Evolutionary conservation across 805 yeast genomes (phyloP), one percentile per base, ranked within the genome.

Genomic region (Ogataea pilisensis): DNA sequence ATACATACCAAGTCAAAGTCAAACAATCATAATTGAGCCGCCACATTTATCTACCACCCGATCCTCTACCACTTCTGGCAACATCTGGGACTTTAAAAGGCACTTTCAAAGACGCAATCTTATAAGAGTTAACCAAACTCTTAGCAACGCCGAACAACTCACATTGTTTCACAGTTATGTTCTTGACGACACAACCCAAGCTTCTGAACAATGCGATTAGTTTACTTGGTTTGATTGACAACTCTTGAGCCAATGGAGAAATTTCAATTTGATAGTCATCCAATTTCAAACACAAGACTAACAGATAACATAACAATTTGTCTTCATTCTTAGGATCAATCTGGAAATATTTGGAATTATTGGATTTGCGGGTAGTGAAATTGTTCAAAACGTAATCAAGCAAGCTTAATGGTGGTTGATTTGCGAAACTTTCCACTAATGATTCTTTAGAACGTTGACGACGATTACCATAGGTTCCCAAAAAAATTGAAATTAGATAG

Each of bases 271-370:
- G 68, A 65, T 78, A 91, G 45, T 76, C 80, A 60, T 87, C 87
- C 41, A 90, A 70, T 60, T 83, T 91, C 57, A 93, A 67, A 30
- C 85, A 71, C 31, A 84, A 64, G 5, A 83, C 85, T 45, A 93
- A 67, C 35, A 89, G 69, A 64, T 78, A 83, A 63, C 96, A 85
- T 50, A 93, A 68, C 36, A 93, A 69, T 64, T 84, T 88, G 65
- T 88, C 96, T 62, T 88, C 96, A 57, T 79, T 77, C 53, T 78
- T 82, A 31, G 98, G 96, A 57, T 93, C 97, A 45, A 93, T 76
- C 46, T 76, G 70, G 60, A 76, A 91, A n/a, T 82, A 73, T 51
- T 82, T 76, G 47, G 82, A 88, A 58, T 82, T 83, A n/a, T 85
- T 67, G 2, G 40, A 31, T 61, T 77, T 80, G 24, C 74, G 56